Percentiles rank a stretch among this genome's conserved stretches.
Evolutionary conservation across 2,329 filamentous ascomycete species (phyloP).

Genomic region (Rutstroemia sp.): DNA sequence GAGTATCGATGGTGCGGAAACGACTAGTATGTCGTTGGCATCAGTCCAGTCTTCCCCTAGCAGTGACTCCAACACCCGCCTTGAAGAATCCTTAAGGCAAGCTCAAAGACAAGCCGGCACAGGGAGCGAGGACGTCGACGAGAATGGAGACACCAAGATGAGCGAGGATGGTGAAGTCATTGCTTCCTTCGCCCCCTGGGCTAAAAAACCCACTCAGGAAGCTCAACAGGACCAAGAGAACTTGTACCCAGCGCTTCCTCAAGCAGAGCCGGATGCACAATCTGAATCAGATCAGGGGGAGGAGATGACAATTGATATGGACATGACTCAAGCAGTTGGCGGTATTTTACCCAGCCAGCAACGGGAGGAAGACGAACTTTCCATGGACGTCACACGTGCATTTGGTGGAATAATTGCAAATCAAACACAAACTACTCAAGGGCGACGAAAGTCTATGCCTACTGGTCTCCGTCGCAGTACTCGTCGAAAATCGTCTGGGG

Average conservation of each 20-base stretch:
- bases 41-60: constrained; percentile 51
- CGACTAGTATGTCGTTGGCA: constrained; percentile 59
- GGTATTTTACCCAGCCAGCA: constrained; percentile 36
- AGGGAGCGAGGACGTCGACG: constrained; percentile 53
- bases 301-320: constrained; percentile 50
- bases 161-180: constrained; percentile 59
- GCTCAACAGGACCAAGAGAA: constrained; percentile 40
- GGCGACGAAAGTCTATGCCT: constrained; percentile 28
- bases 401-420: constrained; percentile 66
- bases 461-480: constrained; percentile 30
- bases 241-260: constrained; percentile 37
- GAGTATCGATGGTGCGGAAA: constrained; percentile 64
- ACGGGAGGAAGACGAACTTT: constrained; percentile 49
- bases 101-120: constrained; percentile 72
- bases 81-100: constrained; percentile 71
- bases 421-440: constrained; percentile 11
- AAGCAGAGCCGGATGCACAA: constrained; percentile 16
- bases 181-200: constrained; percentile 67
- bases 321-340: constrained; percentile 48
- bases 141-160: constrained; percentile 43
- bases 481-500: constrained; percentile 30
- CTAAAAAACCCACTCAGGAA: constrained; percentile 42
- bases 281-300: constrained; percentile 22
- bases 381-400: constrained; percentile 87
- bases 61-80: constrained; percentile 60